Evolutionary conservation across 306 rosid genomes (phyloP).

Genomic region (Myrica gale): DNA sequence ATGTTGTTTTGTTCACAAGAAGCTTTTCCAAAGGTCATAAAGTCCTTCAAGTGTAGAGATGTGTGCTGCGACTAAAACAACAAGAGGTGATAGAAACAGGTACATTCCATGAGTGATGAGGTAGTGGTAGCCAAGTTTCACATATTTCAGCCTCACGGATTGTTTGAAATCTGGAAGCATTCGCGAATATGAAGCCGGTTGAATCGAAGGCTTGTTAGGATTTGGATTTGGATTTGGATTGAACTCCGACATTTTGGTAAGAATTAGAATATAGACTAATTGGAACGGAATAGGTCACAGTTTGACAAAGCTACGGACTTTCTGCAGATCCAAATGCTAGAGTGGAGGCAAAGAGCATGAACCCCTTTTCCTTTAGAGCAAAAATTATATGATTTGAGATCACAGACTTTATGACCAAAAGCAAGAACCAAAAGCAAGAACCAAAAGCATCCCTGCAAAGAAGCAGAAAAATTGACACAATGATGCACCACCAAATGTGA

Average conservation of each 20-base stretch:
- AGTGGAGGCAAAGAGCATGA: constrained; percentile 25
- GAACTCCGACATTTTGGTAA: constrained; percentile 28
- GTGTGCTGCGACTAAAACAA: constrained; percentile 34
- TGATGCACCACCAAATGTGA: constrained; percentile 18
- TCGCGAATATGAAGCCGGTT: constrained; percentile 16
- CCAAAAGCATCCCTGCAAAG: constrained; percentile 34
- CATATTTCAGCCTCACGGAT: constrained; percentile 59
- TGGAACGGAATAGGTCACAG: constrained; percentile 2
- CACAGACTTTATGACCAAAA: too few relatives aligned
- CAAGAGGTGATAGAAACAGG: constrained; percentile 42
- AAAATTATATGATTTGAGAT: constrained; percentile 6
- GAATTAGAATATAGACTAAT: constrained; percentile 10
- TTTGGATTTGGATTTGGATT: constrained; percentile 15
- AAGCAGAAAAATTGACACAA: not conserved
- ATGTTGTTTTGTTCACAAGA: too few relatives aligned
- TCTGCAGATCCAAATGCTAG: constrained; percentile 15
- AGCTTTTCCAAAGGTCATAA: constrained; percentile 49
- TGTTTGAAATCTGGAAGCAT: constrained; percentile 54
- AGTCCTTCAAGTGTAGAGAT: constrained; percentile 43
- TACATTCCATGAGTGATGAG: constrained; percentile 60
- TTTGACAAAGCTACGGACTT: constrained; percentile 7
- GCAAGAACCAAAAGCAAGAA: too few relatives aligned
- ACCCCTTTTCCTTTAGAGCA: constrained; percentile 10
- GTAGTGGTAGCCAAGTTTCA: constrained; percentile 58
- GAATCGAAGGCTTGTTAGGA: constrained; percentile 27